Base-by-base conservation (phyloP, 345 rosid species). In the Lepidium didymum region DNA sequence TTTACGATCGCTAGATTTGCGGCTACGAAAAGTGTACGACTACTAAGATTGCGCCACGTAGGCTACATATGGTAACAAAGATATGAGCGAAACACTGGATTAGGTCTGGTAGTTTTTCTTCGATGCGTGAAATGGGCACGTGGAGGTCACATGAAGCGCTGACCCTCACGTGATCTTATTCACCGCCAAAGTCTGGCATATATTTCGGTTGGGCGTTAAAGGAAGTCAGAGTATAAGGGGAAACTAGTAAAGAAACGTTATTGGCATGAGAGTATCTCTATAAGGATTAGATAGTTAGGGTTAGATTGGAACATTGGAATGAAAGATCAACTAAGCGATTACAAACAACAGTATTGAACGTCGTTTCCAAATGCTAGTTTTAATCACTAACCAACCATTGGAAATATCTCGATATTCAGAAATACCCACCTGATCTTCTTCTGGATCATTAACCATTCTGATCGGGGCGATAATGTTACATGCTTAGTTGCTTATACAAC, bases 21-120 rank as follows among this genome's bases (percentile, higher is more conserved):
- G 78, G 59, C 54, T 68, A 75, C 64, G 70, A 68, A 75, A 75
- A 68, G 78, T 27, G 60, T 68, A n/a, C 8, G 62, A 68, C 60
- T 47, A 29, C 45, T 34, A 1, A 5, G 35, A 46, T 29, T 40
- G 0, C 12, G 74, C 63, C 78, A 75, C 78, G 71, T 73, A 16
- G 1, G 66, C 31, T 5, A 34, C 5, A 38, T 61, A 54, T 13
- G 21, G 11, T 3, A 18, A 35, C 2, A 60, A 3, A 7, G 13
- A 51, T 42, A 25, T 5, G 18, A 1, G 77, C 51, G 56, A 36
- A 53, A 49, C 64, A 74, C 53, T 4, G 23, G 77, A n/a, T n/a
- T n/a, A n/a, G n/a, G n/a, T n/a, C n/a, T n/a, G n/a, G n/a, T n/a
- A n/a, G n/a, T n/a, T n/a, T n/a, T n/a, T n/a, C n/a, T n/a, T n/a